These are phyloP conservation scores for Aspergillus cejpii DNA, from an alignment of 2,329 filamentous ascomycete species.

Conservation along the genomic window DNA sequence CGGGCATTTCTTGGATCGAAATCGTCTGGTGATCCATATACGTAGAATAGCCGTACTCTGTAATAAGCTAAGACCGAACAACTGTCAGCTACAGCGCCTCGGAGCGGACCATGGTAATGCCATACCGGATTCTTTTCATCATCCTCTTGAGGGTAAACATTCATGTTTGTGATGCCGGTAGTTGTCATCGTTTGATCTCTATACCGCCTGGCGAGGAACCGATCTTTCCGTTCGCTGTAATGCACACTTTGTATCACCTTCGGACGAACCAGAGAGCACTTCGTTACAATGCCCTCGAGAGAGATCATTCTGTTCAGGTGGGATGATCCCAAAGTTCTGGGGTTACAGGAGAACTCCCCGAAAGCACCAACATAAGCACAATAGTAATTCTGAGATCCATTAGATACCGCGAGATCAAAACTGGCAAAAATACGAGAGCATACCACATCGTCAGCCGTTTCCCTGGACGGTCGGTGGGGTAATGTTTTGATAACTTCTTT, in stretches of 20 bases:
- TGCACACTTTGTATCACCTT: constrained; percentile 99
- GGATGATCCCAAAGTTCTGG: constrained; percentile 78
- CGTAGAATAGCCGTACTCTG: constrained; percentile 91
- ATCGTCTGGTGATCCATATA: constrained; percentile 97
- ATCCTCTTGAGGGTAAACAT: constrained; percentile 90
- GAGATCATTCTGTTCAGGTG: constrained; percentile 97
- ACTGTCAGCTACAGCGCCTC: constrained; percentile 10
- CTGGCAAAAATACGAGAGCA: constrained; percentile 11
- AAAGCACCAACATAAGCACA: constrained; percentile 97
- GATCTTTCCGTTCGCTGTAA: constrained; percentile 79
- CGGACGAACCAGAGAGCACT: constrained; percentile 87
- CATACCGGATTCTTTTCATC: constrained; percentile 76
- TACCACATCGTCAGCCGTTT: constrained; percentile 68
- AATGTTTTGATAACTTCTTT: constrained; percentile 81
- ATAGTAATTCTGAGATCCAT: constrained; percentile 59
- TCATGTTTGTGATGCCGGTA: constrained; percentile 77
- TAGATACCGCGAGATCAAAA: constrained; percentile 2
- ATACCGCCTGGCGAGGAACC: constrained; percentile 86
- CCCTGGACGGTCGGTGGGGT: constrained; percentile 65
- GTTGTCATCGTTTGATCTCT: constrained; percentile 93
- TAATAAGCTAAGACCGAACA: constrained; percentile 56
- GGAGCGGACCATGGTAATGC: neutral
- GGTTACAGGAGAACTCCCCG: constrained; percentile 89
- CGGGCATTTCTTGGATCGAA: constrained; percentile 98
- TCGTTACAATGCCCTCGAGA: constrained; percentile 93